Conservation (phyloP, 2,329 filamentous ascomycete genomes). For the Beauveria brongniartii region DNA sequence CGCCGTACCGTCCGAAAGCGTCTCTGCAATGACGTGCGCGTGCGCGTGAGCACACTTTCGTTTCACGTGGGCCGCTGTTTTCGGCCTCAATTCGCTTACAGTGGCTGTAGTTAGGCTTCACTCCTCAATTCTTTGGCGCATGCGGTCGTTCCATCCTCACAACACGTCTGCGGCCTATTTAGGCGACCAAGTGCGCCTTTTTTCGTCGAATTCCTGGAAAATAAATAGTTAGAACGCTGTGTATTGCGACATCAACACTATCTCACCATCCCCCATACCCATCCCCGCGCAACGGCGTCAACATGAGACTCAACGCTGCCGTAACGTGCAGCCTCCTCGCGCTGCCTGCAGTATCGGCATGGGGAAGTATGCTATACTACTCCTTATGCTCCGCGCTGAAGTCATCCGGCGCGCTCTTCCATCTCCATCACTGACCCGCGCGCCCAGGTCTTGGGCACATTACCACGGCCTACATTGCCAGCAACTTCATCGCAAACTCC, state of each 20-base stretch:
- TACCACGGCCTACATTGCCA: conserved; percentile 56
- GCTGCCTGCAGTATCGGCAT: conserved; percentile 20
- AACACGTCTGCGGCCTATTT: not conserved
- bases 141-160: conserved; percentile 4
- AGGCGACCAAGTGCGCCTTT: not conserved
- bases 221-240: not conserved
- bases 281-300: not conserved
- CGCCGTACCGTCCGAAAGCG: not conserved
- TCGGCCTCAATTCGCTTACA: conserved; percentile 16
- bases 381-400: not conserved
- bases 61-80: conserved; percentile 18
- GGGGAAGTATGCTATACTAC: conserved; percentile 31
- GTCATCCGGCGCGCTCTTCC: not conserved
- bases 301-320: conserved; percentile 7
- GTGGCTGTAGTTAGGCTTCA: not conserved
- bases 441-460: conserved; percentile 54
- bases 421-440: not conserved
- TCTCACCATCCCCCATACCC: not conserved
- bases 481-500: conserved; percentile 47
- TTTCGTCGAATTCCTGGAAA: not conserved
- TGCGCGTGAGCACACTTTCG: not conserved
- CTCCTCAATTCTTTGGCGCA: conserved; percentile 13
- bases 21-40: not conserved
- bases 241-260: not conserved
- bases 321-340: conserved; percentile 2